Base-by-base conservation (phyloP, 768 basidiomycete genomes). In the Mycena olivaceomarginata region DNA sequence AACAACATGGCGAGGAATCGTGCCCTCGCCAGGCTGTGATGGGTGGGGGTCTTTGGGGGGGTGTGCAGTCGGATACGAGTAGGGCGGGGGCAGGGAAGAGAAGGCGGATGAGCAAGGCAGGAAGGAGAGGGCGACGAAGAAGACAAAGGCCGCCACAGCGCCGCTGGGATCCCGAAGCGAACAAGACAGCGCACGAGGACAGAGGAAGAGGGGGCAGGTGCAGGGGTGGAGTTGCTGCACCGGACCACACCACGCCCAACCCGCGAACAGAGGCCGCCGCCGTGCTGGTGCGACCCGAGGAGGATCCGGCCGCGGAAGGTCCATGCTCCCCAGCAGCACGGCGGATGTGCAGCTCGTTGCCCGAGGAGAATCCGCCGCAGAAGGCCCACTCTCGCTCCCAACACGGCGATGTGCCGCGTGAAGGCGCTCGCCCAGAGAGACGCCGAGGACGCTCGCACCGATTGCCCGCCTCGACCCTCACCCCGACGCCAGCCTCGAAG, bases 1-100 rank as follows among this genome's bases (percentile, higher is more conserved):
- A 63, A 63, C 12, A 63, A 63, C 18, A 63, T 63, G 60, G 60
- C 60, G 20, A 40, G 40, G 20, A 63, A 63, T 20, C 60, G 60
- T 1, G 9, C 5, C 4, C n/a, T n/a, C n/a, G 16, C 9, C 1
- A 15, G 9, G 16, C 20, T 3, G 0, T 41, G 6, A 16, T 63
- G 39, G 60, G 60, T 4, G 39, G 20, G 2, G 37, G 39, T 7
- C 40, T 63, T 39, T 22, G 20, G 56, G 31, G 5, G 3, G 57
- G 25, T 12, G 60, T 63, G 16, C 60, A 63, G 60, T 63, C 60
- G 60, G n/a, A 63, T 15, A 41, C 18, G 39, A 63, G 60, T 41
- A 18, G 3, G 5, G 39, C 60, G 39, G 31, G 9, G 10, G 60
- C 60, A 31, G 31, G 31, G 3, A 31, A 3, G 3, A 3, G 31